These are phyloP conservation scores for Lactarius hatsudake DNA, from an alignment of 768 basidiomycete genomes.

Conservation along the genomic window DNA sequence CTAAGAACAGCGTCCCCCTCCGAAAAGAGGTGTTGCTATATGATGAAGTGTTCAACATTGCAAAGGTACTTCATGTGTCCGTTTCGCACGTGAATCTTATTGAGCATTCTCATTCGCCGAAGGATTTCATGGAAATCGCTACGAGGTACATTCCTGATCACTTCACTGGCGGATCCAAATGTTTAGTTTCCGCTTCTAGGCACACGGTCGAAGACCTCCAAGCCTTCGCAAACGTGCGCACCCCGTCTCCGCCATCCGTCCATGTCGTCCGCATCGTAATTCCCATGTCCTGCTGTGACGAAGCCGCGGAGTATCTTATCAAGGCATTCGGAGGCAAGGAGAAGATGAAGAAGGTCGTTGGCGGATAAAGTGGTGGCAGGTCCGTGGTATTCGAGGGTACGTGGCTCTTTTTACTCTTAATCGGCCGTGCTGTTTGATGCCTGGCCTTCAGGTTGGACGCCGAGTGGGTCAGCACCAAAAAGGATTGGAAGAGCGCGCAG, in stretches of 20 bases:
- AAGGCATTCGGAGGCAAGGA: conserved; percentile 83
- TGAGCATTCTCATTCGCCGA: neutral
- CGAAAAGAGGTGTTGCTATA: conserved; percentile 76
- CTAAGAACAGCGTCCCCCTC: conserved; percentile 33
- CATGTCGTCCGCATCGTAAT: conserved; percentile 68
- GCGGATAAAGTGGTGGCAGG: conserved; percentile 98
- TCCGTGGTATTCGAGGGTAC: conserved; percentile 78
- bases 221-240: conserved; percentile 75
- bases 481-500: conserved; percentile 76
- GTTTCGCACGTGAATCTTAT: neutral
- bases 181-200: conserved; percentile 36
- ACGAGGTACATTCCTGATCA: conserved; percentile 49
- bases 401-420: conserved; percentile 29
- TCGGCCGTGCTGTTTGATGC: neutral
- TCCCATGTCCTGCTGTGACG: conserved; percentile 71
- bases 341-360: conserved; percentile 63
- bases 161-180: neutral
- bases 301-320: conserved; percentile 70
- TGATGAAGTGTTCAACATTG: conserved; percentile 72
- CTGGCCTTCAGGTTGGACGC: conserved; percentile 59
- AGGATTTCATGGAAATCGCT: conserved; percentile 76
- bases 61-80: conserved; percentile 51
- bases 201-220: conserved; percentile 86
- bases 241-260: conserved; percentile 82
- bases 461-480: conserved; percentile 85